phyloP scores from a whole-genome alignment of 805 yeast species.

The Candida ulmi region DNA sequence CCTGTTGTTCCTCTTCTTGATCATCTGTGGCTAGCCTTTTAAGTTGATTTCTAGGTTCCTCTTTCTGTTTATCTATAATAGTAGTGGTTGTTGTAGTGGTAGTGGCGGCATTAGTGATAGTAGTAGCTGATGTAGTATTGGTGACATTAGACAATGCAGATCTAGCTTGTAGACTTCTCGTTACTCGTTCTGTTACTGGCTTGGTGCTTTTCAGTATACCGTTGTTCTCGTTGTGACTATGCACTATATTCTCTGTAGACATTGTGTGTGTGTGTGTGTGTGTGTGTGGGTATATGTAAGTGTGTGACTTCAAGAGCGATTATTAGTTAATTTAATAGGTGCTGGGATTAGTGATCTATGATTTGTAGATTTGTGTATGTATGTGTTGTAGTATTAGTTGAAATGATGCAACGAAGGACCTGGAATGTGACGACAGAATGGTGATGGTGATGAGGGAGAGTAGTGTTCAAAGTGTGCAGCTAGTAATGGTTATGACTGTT shows the following conservation, averaged over 20 bases:
- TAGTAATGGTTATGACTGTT: no score
- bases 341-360: no score
- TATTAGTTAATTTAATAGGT: no score
- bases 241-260: conserved; percentile 8
- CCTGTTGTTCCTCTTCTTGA: conserved; percentile 3
- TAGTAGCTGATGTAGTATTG: conserved; percentile 6
- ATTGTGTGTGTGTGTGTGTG: conserved; percentile 1
- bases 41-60: conserved; percentile 18
- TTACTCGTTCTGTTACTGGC: conserved; percentile 1
- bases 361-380: no score
- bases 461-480: no score
- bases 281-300: no score
- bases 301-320: no score
- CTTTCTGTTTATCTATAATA: conserved; percentile 2
- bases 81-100: conserved; percentile 3
- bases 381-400: no score
- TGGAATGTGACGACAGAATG: no score
- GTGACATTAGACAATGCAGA: conserved; percentile 23
- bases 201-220: conserved; percentile 11
- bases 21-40: conserved; percentile 55
- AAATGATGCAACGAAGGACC: no score
- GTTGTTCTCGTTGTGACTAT: conserved; percentile 19
- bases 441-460: no score
- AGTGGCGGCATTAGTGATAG: not conserved
- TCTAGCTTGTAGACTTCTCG: conserved; percentile 10